Evolutionary conservation across 169 alveolate species (phyloP), one percentile per base, ranked within the genome.

Genomic region (Cyclospora cayetanensis): DNA sequence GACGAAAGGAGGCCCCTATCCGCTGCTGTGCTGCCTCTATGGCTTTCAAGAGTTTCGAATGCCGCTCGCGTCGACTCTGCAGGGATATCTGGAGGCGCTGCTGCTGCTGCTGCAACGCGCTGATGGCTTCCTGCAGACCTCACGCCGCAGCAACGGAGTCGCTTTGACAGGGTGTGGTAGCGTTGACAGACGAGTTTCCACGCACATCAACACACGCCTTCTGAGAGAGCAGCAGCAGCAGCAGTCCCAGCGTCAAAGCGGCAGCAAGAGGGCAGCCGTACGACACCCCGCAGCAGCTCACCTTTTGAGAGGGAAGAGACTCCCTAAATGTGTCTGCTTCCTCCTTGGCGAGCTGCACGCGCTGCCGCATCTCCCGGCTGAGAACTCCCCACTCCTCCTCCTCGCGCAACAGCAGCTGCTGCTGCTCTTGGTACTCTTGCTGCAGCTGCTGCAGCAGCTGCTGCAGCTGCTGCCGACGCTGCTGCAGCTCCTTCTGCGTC

Each of bases 291-390:
- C 37, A 66, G 79, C 79, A 66, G 31, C 11, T 50, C n/a, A 50
- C n/a, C n/a, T n/a, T n/a, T n/a, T n/a, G n/a, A n/a, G n/a, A n/a
- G n/a, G n/a, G n/a, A n/a, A n/a, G n/a, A n/a, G n/a, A n/a, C n/a
- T n/a, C n/a, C 72, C 72, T 20, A 42, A 66, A 66, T 4, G 39
- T 3, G 12, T 66, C 43, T 11, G 79, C 79, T 22, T 66, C 79
- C 22, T 66, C 79, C 31, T 66, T 66, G 39, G 79, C 79, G n/a
- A 12, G 79, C 79, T 66, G 79, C 79, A 66, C 79, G 22, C 79
- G 35, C 46, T 31, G 20, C 7, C 43, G n/a, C 22, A 66, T 9
- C 25, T 66, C 79, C 43, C 43, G n/a, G 9, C 20, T 20, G 7
- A 29, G 4, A 27, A 7, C 25, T 9, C 79, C 31, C 29, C 79